Base-by-base conservation (phyloP, 306 rosid genomes). In the Hippophae rhamnoides region DNA sequence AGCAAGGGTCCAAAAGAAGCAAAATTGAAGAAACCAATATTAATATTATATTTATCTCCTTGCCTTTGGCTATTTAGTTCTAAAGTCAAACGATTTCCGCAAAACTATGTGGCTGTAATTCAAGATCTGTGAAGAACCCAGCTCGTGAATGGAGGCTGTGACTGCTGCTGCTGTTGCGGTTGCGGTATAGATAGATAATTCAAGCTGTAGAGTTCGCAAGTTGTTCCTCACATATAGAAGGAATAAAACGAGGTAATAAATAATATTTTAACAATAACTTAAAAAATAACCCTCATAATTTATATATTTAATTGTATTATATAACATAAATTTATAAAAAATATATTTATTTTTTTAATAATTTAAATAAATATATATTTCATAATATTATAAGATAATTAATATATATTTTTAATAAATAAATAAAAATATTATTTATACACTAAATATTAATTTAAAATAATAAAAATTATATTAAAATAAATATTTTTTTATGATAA, bases 71-170 rank as follows among this genome's bases (percentile, higher is more conserved):
- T 52, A 27, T 71, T 41, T 64, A 59, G 58, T 54, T 72, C 56
- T 6, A 70, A 74, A 82, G 89, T 88, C 87, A 70, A 75, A 68
- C 43, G 64, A 14, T 54, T 61, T 41, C 42, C 67, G 68, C 51
- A 71, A 66, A 66, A 74, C 65, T 70, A 54, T 52, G 82, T 57
- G 77, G 72, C 81, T 73, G 78, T 5, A 71, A 57, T 51, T 68
- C 71, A 64, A 62, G 75, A 80, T 68, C 78, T 59, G 62, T 47
- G 69, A 41, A 64, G 41, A 58, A 71, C 76, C 75, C 71, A 67
- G 81, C 67, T 74, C 60, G 62, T 52, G 61, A 81, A 72, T 68
- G 79, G 81, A 76, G 83, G 79, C 56, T 65, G 73, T 43, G 57
- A 50, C 56, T 69, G 41, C 40, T 27, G 43, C 8, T 18, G 14